Evolutionary conservation across 345 rosid genomes (phyloP).

Genomic region (Psidium guajava): DNA sequence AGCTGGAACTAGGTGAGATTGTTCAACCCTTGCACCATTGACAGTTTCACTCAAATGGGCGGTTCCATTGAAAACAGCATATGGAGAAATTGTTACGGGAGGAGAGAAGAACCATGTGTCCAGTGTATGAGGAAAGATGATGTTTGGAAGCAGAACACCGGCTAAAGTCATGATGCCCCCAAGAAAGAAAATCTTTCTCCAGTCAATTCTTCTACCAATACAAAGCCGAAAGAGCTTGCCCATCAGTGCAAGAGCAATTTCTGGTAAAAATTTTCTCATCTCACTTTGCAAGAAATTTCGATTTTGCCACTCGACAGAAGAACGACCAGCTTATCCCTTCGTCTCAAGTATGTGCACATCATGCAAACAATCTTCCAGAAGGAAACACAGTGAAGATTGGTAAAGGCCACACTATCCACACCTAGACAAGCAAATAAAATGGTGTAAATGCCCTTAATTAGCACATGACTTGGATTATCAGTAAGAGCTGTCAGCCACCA

Average conservation of each 20-base stretch:
- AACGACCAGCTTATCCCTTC: neutral
- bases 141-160: slow-evolving; percentile 39
- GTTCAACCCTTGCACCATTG: slow-evolving; percentile 23
- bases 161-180: slow-evolving; percentile 36
- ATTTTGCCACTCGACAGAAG: neutral
- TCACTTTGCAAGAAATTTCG: neutral
- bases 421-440: neutral
- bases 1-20: slow-evolving; percentile 8
- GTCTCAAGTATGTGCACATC: neutral
- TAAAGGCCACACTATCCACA: neutral
- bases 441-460: neutral
- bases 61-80: slow-evolving; percentile 22
- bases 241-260: slow-evolving; percentile 2
- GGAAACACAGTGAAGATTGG: neutral
- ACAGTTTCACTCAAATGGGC: slow-evolving; percentile 24
- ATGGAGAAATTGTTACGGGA: slow-evolving; percentile 10
- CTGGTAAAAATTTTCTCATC: neutral
- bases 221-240: slow-evolving; percentile 13
- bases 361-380: neutral
- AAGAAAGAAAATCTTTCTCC: slow-evolving; percentile 42
- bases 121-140: slow-evolving; percentile 12
- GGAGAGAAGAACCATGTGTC: slow-evolving; percentile 17
- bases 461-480: neutral
- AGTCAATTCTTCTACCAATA: slow-evolving; percentile 28
- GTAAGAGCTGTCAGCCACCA: neutral